Base-by-base conservation (phyloP, 371 early-diverging fungal genomes). In the Ordospora colligata region DNA sequence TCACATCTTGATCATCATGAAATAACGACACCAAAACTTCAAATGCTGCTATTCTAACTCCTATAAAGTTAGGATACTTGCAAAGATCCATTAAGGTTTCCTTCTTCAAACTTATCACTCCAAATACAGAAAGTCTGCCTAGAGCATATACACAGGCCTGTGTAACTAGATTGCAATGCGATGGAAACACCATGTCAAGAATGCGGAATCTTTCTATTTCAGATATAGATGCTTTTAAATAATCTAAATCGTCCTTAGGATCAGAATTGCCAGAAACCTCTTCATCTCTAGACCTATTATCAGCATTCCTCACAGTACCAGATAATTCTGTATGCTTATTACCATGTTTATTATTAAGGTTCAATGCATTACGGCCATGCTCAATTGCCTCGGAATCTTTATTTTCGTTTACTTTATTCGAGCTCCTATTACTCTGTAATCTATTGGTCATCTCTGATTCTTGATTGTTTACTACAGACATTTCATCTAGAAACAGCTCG, bases 171-270 rank as follows among this genome's bases (percentile, higher is more conserved):
- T 85, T 85, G 40, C 74, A 74, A 58, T 76, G 74, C 22, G 80
- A 80, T 17, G 86, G 82, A 63, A 84, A 85, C n/a, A 85, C 43
- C 50, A 84, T 69, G 45, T 85, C 86, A 52, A 77, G 66, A 47
- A 77, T 81, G 73, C 83, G 69, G 37, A 79, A 79, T 54, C 82
- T 71, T 73, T 84, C 84, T 23, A 84, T 82, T 65, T 83, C 82
- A 1, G 40, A 14, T 10, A 83, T 58, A 64, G 76, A 73, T 53
- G 67, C 37, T 40, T 46, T 40, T 49, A 49, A 21, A 27, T 53
- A 69, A 21, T 58, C 58, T 7, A 40, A 17, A 6, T 37, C 40
- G 11, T 32, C 32, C 58, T n/a, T 37, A 0, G 58, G 10, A 12
- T 58, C 58, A 0, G 37, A n/a, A 27, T 37, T 58, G 11, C 9